Percentiles rank a stretch among this genome's conserved stretches.
phyloP scores from a whole-genome alignment of 2,329 filamentous ascomycete species.

The Hypoxylon sp. region DNA sequence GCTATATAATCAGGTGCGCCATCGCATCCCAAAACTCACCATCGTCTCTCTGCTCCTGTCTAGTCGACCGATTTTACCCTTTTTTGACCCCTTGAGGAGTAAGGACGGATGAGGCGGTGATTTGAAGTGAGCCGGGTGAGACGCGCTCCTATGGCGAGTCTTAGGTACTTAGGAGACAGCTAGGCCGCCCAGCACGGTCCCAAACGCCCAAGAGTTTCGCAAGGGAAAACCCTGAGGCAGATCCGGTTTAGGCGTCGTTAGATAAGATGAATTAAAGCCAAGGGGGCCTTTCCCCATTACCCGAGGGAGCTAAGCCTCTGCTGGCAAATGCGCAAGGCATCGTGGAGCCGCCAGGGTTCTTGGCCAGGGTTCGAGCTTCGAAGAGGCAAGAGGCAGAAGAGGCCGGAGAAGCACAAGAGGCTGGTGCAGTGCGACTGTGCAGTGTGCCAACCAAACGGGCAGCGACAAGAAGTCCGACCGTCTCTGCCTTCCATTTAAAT shows the following conservation, averaged over 20 bases:
- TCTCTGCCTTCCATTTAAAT: conserved; percentile 16
- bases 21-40: neutral
- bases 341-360: conserved; percentile 11
- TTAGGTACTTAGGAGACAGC: conserved; percentile 20
- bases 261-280: conserved; percentile 31
- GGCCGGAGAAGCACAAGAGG: neutral
- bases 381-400: too few relatives aligned
- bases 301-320: conserved; percentile 24
- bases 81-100: conserved; percentile 2
- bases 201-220: conserved; percentile 43
- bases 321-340: conserved; percentile 13
- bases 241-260: conserved; percentile 33
- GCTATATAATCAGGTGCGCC: neutral
- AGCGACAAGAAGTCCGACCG: conserved; percentile 23
- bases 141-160: conserved; percentile 30
- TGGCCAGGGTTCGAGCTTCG: conserved; percentile 5
- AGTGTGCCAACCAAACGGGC: too few relatives aligned
- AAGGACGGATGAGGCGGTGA: conserved; percentile 12
- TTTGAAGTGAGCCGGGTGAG: conserved; percentile 23
- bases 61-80: neutral
- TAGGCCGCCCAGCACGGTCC: conserved; percentile 23
- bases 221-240: conserved; percentile 36
- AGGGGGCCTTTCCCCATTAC: conserved; percentile 30
- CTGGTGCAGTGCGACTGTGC: neutral
- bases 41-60: too few relatives aligned